Evolutionary conservation across 2,329 filamentous ascomycete genomes (phyloP).

Genomic region (Arthroderma sp.): DNA sequence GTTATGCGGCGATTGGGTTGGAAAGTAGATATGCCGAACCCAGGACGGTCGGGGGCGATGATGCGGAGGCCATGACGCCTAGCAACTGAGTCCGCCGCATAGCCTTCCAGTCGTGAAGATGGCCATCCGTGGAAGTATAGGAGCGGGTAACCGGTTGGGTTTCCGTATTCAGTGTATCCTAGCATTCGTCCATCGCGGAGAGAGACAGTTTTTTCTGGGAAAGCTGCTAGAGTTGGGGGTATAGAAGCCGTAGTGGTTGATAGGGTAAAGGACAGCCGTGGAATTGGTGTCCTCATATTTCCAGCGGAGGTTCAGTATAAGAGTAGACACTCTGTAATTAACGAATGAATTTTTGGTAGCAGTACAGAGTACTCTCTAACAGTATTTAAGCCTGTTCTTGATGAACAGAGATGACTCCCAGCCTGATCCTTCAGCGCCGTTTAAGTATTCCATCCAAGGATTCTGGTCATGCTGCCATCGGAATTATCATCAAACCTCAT

Average conservation of each 20-base stretch:
- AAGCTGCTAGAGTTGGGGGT: background rate
- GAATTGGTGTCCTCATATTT: background rate
- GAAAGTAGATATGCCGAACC: conserved; percentile 33
- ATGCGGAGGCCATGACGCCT: conserved; percentile 28
- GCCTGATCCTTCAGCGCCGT: background rate
- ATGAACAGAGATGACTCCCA: background rate
- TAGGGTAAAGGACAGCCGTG: background rate
- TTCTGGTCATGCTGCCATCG: too few relatives aligned
- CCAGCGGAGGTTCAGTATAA: background rate
- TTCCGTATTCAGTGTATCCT: conserved; percentile 37
- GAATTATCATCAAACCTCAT: background rate
- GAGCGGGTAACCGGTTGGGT: conserved; percentile 22
- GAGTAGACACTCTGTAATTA: too few relatives aligned
- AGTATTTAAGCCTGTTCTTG: too few relatives aligned
- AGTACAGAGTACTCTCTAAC: too few relatives aligned
- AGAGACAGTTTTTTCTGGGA: conserved; percentile 3
- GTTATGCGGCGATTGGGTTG: conserved; percentile 28
- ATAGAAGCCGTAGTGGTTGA: background rate
- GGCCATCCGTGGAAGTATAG: conserved; percentile 37
- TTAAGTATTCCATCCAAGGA: background rate
- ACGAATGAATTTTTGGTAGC: too few relatives aligned
- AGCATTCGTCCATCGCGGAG: conserved; percentile 26
- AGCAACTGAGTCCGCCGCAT: conserved; percentile 24
- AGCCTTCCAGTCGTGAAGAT: conserved; percentile 33
- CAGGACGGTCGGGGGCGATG: conserved; percentile 35